phyloP scores from a whole-genome alignment of 108 stramenopile species.

The Mediolabrus comicus region DNA sequence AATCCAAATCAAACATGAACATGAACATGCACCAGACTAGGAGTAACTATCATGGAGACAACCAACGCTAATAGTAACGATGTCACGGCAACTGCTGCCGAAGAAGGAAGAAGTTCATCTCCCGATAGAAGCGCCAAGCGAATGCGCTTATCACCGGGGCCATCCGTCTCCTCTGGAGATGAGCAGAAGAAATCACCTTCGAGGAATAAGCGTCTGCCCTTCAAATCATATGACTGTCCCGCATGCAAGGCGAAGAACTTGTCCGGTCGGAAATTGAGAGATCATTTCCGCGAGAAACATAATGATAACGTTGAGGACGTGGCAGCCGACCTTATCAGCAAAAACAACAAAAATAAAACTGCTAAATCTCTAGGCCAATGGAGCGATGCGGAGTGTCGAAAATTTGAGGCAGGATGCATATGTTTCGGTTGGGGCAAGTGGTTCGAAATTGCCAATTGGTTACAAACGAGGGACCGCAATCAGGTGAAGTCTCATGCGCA shows the following conservation, averaged over 20 bases:
- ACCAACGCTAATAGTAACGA: background rate
- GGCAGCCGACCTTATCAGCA: too few species aligned
- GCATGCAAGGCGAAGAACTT: background rate
- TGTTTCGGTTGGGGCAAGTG: constrained; percentile 34
- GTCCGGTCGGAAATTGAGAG: background rate
- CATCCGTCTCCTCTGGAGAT: too few species aligned
- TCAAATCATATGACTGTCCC: background rate
- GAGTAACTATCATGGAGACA: background rate
- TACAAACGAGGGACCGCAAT: constrained; percentile 6
- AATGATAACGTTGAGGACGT: background rate
- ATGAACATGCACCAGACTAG: too few species aligned
- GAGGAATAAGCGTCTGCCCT: background rate
- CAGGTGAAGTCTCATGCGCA: constrained; percentile 45
- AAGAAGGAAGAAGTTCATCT: background rate
- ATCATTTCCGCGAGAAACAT: background rate
- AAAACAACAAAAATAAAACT: background rate
- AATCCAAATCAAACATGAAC: too few species aligned
- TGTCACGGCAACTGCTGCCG: too few species aligned
- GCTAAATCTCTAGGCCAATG: background rate
- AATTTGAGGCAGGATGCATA: constrained; percentile 15
- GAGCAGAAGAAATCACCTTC: too few species aligned
- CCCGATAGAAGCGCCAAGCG: background rate
- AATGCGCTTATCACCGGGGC: background rate
- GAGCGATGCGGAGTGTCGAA: background rate
- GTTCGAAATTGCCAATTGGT: background rate